Conservation (phyloP, 768 basidiomycete species). For the Cystoderma amianthinum region DNA sequence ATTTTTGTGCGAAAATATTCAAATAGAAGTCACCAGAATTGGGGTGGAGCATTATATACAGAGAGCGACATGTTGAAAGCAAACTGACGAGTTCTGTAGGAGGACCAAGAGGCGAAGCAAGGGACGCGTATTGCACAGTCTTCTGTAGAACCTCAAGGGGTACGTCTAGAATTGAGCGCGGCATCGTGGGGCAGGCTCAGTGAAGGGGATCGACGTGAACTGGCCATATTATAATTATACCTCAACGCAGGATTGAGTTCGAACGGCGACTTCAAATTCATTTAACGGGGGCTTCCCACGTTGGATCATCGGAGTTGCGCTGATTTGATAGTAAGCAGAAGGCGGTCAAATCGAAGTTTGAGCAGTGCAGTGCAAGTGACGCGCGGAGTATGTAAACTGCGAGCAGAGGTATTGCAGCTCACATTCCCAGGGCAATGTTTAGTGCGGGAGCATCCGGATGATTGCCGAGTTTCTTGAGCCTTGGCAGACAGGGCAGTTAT, state of each 20-base stretch:
- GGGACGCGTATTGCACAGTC: conserved; percentile 22
- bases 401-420: no score
- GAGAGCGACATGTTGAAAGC: conserved; percentile 23
- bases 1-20: conserved; percentile 36
- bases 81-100: conserved; percentile 23
- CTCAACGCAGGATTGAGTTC: conserved; percentile 4
- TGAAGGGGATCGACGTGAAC: conserved; percentile 7
- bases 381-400: no score
- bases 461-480: no score
- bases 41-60: conserved; percentile 16
- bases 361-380: not conserved
- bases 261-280: conserved; percentile 12
- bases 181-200: conserved; percentile 20
- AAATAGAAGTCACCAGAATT: conserved; percentile 23
- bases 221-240: conserved; percentile 8
- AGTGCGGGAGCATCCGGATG: no score
- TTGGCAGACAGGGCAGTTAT: no score
- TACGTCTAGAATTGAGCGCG: conserved; percentile 18
- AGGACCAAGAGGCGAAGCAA: conserved; percentile 20
- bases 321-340: not conserved
- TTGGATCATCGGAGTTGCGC: not conserved
- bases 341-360: not conserved
- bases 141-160: conserved; percentile 27
- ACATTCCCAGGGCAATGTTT: no score
- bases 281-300: conserved; percentile 11